Conservation (phyloP, 1,139 yeast genomes). For the Eremothecium cymbalariae region DNA sequence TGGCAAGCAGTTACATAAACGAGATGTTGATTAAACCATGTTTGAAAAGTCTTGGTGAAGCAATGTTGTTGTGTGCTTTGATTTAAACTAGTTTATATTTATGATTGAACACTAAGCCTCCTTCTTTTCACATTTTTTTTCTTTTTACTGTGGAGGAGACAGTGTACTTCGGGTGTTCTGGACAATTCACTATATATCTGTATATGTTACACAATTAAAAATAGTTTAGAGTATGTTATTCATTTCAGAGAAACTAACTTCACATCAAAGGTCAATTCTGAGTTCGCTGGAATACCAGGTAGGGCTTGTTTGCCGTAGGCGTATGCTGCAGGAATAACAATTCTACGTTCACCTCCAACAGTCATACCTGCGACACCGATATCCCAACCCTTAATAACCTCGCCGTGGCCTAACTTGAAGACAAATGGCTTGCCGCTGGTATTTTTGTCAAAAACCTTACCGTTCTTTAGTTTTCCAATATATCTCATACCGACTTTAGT, state of each 20-base stretch:
- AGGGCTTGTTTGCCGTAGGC: slow-evolving; percentile 91
- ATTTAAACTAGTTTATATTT: too few species aligned
- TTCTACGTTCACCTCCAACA: slow-evolving; percentile 98
- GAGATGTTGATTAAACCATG: too few species aligned
- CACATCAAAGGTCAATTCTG: slow-evolving; percentile 91
- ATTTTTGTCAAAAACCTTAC: slow-evolving; percentile 93
- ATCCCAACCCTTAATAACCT: slow-evolving; percentile 98
- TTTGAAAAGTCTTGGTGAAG: too few species aligned
- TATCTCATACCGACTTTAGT: slow-evolving; percentile 93
- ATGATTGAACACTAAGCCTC: too few species aligned
- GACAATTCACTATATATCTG: too few species aligned
- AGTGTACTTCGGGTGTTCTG: too few species aligned
- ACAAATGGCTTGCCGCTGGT: slow-evolving; percentile 93
- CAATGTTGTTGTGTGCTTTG: too few species aligned
- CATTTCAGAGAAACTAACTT: slow-evolving; percentile 87
- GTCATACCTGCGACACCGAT: slow-evolving; percentile 98
- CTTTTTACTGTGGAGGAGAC: too few species aligned
- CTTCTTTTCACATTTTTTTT: too few species aligned
- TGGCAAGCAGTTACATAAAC: too few species aligned
- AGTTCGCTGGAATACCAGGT: slow-evolving; percentile 97
- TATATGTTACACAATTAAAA: too few species aligned
- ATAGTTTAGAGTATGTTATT: slow-evolving; percentile 10
- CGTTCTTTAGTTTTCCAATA: slow-evolving; percentile 94
- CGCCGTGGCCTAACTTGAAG: slow-evolving; percentile 91
- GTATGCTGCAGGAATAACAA: slow-evolving; percentile 89